Evolutionary conservation across 345 rosid genomes (phyloP).

Genomic region (Eucalyptus cloeziana): DNA sequence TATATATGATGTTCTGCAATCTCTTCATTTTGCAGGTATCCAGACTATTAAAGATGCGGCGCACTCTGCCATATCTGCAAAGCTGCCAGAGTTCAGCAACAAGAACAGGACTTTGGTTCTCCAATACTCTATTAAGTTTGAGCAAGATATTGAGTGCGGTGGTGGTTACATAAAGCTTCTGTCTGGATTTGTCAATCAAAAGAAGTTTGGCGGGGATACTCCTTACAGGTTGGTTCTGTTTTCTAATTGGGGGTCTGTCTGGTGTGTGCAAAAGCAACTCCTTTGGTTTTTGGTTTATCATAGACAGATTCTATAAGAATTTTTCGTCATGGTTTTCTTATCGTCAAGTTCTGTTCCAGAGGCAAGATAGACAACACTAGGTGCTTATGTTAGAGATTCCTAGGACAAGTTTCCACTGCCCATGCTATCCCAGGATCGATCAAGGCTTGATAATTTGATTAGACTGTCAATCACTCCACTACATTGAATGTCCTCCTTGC

Average conservation of each 20-base stretch:
- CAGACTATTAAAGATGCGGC: slow-evolving; percentile 81
- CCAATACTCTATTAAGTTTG: slow-evolving; percentile 76
- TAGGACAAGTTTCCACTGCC: not conserved
- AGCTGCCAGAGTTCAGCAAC: slow-evolving; percentile 84
- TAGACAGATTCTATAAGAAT: not conserved
- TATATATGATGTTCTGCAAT: not conserved
- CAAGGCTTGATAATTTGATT: not conserved
- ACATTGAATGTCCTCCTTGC: not conserved
- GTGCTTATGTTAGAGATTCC: not conserved
- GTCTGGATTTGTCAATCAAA: slow-evolving; percentile 88
- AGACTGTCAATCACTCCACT: not conserved
- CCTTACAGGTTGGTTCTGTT: slow-evolving; percentile 61
- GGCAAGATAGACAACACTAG: not conserved
- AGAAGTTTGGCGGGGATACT: slow-evolving; percentile 96
- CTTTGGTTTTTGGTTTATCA: not conserved
- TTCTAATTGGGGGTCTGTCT: not conserved
- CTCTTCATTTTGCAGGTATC: slow-evolving; percentile 32
- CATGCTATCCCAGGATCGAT: not conserved
- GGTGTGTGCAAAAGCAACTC: not conserved
- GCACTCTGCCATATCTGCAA: slow-evolving; percentile 81
- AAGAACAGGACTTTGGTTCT: slow-evolving; percentile 71
- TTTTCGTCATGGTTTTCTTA: not conserved
- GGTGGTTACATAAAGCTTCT: slow-evolving; percentile 94
- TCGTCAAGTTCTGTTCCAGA: not conserved
- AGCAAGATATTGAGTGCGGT: slow-evolving; percentile 95